Evolutionary conservation across 306 rosid species (phyloP).

Genomic region (Fragaria vesca): DNA sequence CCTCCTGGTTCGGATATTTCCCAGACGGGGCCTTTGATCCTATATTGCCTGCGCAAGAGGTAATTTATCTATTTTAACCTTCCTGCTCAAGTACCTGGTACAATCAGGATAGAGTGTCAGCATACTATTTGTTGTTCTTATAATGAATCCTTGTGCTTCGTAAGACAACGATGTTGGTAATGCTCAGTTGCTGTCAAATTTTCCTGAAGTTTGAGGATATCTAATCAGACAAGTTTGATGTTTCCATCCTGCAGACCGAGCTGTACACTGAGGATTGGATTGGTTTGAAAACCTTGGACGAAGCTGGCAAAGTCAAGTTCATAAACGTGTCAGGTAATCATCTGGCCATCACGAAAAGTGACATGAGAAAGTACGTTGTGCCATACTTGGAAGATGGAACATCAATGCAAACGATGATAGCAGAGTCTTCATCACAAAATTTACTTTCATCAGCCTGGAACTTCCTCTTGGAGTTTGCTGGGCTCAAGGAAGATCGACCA

Average conservation of each 20-base stretch:
- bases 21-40: conserved; percentile 58
- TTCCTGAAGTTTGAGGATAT: not conserved
- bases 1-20: conserved; percentile 74
- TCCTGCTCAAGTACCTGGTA: not conserved
- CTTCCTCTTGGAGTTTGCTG: conserved; percentile 19
- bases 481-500: conserved; percentile 6
- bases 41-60: conserved; percentile 58
- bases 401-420: conserved; percentile 23
- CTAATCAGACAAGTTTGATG: conserved; percentile 5
- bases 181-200: conserved; percentile 8
- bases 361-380: conserved; percentile 56
- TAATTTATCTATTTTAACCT: conserved; percentile 23
- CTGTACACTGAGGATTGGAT: conserved; percentile 88
- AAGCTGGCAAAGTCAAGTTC: conserved; percentile 73
- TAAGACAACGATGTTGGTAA: conserved; percentile 9
- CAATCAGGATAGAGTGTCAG: not conserved
- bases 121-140: not conserved
- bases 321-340: conserved; percentile 65
- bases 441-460: conserved; percentile 31
- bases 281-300: conserved; percentile 75
- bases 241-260: conserved; percentile 52
- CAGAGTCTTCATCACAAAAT: conserved; percentile 14
- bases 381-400: conserved; percentile 56
- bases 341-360: conserved; percentile 51
- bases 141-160: not conserved